Base-by-base conservation (phyloP, 2,329 filamentous ascomycete species). In the Karstenula rhodostoma region DNA sequence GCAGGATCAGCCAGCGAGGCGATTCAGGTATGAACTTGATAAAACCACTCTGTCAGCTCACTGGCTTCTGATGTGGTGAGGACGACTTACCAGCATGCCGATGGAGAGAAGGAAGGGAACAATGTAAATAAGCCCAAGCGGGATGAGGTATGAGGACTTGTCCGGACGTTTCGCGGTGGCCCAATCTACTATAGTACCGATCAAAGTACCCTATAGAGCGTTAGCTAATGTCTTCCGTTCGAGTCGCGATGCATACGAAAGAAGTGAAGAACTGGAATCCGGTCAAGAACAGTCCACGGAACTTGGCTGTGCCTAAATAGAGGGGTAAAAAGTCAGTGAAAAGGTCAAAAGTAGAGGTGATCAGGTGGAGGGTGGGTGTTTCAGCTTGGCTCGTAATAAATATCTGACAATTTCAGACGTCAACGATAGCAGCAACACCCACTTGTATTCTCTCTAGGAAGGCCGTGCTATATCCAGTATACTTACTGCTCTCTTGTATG, bases 131-230 rank as follows among this genome's bases (percentile, higher is more conserved):
- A 87, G 80, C 57, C 83, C 76, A 1, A 86, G 73, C 0, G 84
- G 84, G 40, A 86, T 84, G 17, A 80, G 69, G 64, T 81, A 82
- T 1, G 76, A 59, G 1, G 69, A 70, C 32, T 76, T 76, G 59
- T 73, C 72, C 9, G 71, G 71, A 35, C 72, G 66, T 33, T 67
- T 72, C 2, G 64, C 79, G 33, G 68, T 78, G 58, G 82, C 84
- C 73, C 85, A 85, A 69, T 86, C 84, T 53, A 86, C 74, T 29
- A 87, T 78, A 60, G 78, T 83, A 56, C 81, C 84, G 66, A 81
- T 68, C 46, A 77, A 65, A 56, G 76, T 79, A 65, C 81, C 73
- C 68, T 71, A 12, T 12, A 46, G 6, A 2, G 15, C 19, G 44
- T 70, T 23, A 66, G 54, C 13, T 15, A 25, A 17, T 37, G 17